Evolutionary conservation across 805 yeast species (phyloP).

Genomic region (Brettanomyces sp.): DNA sequence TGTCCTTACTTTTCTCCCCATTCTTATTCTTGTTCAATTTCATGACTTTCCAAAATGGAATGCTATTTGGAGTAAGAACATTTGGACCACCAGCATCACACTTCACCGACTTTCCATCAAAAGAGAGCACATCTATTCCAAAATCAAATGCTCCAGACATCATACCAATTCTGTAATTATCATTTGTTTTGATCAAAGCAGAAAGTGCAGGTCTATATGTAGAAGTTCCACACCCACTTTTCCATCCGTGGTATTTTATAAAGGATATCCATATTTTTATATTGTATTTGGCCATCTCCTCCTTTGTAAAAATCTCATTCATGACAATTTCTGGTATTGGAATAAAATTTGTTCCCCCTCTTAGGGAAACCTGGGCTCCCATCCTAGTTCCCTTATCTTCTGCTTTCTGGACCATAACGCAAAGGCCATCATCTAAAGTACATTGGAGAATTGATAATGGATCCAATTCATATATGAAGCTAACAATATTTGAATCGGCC

Average conservation of each 20-base stretch:
- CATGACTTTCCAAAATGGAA: constrained; percentile 29
- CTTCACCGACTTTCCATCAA: constrained; percentile 14
- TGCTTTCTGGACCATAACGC: constrained; percentile 23
- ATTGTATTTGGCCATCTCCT: constrained; percentile 15
- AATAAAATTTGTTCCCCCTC: constrained; percentile 26
- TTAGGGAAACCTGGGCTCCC: constrained; percentile 15
- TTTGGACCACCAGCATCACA: constrained; percentile 25
- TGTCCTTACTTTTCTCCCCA: too few relatives aligned
- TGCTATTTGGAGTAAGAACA: constrained; percentile 37
- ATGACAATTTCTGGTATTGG: constrained; percentile 19
- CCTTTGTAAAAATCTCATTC: constrained; percentile 3
- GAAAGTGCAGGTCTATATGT: constrained; percentile 37
- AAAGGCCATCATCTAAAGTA: constrained; percentile 22
- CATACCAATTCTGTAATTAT: constrained; percentile 23
- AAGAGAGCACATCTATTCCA: constrained; percentile 24
- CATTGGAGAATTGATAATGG: constrained; percentile 25
- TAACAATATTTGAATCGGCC: constrained; percentile 18
- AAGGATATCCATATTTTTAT: constrained; percentile 36
- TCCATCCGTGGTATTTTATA: constrained; percentile 32
- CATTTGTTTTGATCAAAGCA: constrained; percentile 25
- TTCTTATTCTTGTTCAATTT: constrained; percentile 8
- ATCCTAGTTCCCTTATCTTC: constrained; percentile 12
- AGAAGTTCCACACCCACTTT: constrained; percentile 35
- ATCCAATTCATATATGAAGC: constrained; percentile 24
- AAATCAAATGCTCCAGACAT: constrained; percentile 26